Evolutionary conservation across 495 filamentous ascomycete genomes (phyloP).

Genomic region (Venustampulla echinocandica): DNA sequence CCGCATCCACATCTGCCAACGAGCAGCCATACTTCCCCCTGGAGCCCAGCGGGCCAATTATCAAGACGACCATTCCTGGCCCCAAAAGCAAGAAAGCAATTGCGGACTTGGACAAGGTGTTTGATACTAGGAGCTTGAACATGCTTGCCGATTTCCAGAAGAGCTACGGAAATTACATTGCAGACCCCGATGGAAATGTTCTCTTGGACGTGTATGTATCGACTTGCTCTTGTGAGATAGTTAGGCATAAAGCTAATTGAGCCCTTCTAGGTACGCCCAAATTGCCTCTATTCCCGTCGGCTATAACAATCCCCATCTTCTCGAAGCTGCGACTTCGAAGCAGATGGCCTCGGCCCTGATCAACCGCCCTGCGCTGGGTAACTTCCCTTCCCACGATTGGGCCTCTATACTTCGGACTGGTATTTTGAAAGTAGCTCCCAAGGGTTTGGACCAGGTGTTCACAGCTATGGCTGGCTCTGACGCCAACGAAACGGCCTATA

Average conservation of each 20-base stretch:
- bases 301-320: slow-evolving; percentile 86
- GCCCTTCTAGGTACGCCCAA: slow-evolving; percentile 75
- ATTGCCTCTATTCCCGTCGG: slow-evolving; percentile 96
- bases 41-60: slow-evolving; percentile 66
- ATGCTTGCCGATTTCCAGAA: slow-evolving; percentile 79
- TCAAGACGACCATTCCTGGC: slow-evolving; percentile 78
- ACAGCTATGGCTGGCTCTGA: slow-evolving; percentile 93
- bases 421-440: slow-evolving; percentile 80
- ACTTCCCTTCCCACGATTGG: slow-evolving; percentile 93
- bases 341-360: slow-evolving; percentile 80
- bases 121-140: slow-evolving; percentile 89
- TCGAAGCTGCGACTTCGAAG: slow-evolving; percentile 57
- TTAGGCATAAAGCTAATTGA: background rate
- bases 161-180: slow-evolving; percentile 69
- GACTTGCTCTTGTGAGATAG: background rate
- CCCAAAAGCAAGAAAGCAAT: slow-evolving; percentile 65
- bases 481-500: slow-evolving; percentile 98
- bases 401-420: slow-evolving; percentile 76
- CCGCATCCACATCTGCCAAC: background rate
- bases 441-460: slow-evolving; percentile 91
- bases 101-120: slow-evolving; percentile 71
- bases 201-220: slow-evolving; percentile 66
- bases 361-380: slow-evolving; percentile 92
- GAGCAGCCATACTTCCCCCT: slow-evolving; percentile 49
- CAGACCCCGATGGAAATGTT: slow-evolving; percentile 80